Base-by-base conservation (phyloP, 2,329 filamentous ascomycete species). In the Colletotrichum sp. region DNA sequence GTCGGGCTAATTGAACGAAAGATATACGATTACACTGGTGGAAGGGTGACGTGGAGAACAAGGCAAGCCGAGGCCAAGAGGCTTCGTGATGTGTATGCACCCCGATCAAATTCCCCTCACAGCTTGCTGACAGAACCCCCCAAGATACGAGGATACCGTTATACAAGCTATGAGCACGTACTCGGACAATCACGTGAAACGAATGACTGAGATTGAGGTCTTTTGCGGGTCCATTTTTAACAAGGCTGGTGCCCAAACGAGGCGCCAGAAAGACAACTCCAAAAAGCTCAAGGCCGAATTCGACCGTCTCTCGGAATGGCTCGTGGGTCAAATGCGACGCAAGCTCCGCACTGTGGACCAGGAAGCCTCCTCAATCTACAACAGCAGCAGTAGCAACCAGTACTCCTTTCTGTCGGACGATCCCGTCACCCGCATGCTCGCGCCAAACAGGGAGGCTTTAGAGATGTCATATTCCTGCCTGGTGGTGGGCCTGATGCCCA, bases 141-240 rank as follows among this genome's bases (percentile, higher is more conserved):
- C 13, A 32, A 88, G 88, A 12, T 91, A 91, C 78, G 88, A 91
- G 16, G 84, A 86, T 10, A 79, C 82, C 1, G 82, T 91, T 1
- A 74, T 75, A 13, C 82, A 81, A 10, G 82, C 83, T n/a, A 89
- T 87, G 82, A 81, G 82, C 71, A 82, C 87, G 4, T 88, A 77
- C 36, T 84, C 89, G 0, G 86, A 90, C 8, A 88, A 89, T 58
- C 85, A 88, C 0, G 83, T 84, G 8, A 80, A 81, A 21, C 82
- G 83, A 0, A 82, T 92, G 9, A 85, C 82, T 0, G 90, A 92
- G 78, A 82, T 89, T 0, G 90, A 92, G 74, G 88, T 90, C 0
- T 91, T 91, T 69, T 89, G 89, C 28, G 90, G 90, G 10, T 87
- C 85, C n/a, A 87, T 92, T n/a, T 81, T 90, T 55, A 91, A 89